Evolutionary conservation across 768 basidiomycete species (phyloP), one percentile per base, ranked within the genome.

Genomic region (Floccularia luteovirens): DNA sequence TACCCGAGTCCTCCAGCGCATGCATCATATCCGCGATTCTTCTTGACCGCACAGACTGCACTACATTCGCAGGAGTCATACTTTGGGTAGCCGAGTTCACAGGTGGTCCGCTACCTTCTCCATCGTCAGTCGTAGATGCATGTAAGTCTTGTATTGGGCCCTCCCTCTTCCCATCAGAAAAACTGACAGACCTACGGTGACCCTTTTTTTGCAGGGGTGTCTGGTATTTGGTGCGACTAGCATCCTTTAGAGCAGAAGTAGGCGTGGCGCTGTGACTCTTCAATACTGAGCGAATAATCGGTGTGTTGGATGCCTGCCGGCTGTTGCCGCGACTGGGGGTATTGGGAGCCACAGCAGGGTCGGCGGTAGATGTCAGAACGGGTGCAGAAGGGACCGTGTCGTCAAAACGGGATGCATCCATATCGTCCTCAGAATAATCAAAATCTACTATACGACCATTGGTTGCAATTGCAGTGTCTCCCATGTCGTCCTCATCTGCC

Each of bases 81-180:
- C 51, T 53, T 50, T 28, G 36, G 35, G 41, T 32, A 14, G 38
- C 27, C 24, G 42, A 36, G 27, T 31, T 40, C 24, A 31, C 20
- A 10, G 43, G 38, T 1, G 30, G 16, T 47, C 38, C 27, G 48
- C 63, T 22, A 39, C 56, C 32, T 23, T 37, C 43, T 13, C 38
- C 47, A 21, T 66, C 6, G 32, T 34, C 32, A 64, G 52, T 32
- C 57, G 44, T 40, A 55, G 56, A 41, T 24, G 39, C 41, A 23
- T 31, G 60, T 31, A 82, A 58, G 3, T 82, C 89, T 39, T 67
- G 66, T 33, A 96, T 96, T n/a, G 88, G 90, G 2, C 94, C 93
- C 23, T 85, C 82, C 44, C 74, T 75, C 55, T 81, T 85, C 4
- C 96, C 96, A 55, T 99, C 96, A 19, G 92, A 96, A 64, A 99